These are phyloP conservation scores for Verticillium dahliae DNA, from an alignment of 2,329 filamentous ascomycete genomes.

Conservation along the genomic window DNA sequence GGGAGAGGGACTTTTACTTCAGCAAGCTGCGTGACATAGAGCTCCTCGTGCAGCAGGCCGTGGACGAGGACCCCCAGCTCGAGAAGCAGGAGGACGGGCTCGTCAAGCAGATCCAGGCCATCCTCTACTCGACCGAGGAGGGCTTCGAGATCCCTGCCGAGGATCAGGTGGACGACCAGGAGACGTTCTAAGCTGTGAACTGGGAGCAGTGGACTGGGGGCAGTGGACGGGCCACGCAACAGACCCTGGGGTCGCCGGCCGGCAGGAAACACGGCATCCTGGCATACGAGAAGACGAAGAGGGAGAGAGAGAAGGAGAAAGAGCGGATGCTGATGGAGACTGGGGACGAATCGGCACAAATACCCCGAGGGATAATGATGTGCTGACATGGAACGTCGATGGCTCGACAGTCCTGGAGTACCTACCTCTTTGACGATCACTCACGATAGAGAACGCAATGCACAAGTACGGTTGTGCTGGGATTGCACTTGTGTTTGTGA, in stretches of 20 bases:
- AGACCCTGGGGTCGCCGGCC: neutral
- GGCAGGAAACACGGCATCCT: slow-evolving; percentile 4
- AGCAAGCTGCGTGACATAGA: slow-evolving; percentile 98
- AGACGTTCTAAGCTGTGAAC: slow-evolving; percentile 58
- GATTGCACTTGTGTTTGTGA: neutral
- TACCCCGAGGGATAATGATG: slow-evolving; percentile 1
- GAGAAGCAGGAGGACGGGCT: slow-evolving; percentile 91
- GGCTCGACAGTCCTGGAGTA: neutral
- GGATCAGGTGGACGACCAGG: slow-evolving; percentile 67
- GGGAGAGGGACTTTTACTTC: slow-evolving; percentile 98
- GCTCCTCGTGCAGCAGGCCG: slow-evolving; percentile 83
- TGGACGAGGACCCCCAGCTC: slow-evolving; percentile 85
- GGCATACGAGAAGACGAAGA: neutral
- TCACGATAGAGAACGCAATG: neutral
- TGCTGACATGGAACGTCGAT: neutral
- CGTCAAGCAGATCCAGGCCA: slow-evolving; percentile 92
- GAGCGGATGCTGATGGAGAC: neutral
- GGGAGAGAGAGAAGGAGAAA: too few relatives aligned
- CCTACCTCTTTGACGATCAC: neutral
- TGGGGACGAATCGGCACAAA: neutral
- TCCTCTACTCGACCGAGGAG: slow-evolving; percentile 94
- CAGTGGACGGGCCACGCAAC: neutral
- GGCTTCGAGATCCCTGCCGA: slow-evolving; percentile 87
- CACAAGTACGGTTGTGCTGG: neutral
- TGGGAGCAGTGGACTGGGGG: neutral